These are phyloP conservation scores for Coffea eugenioides DNA, from an alignment of 257 asterid species.

Conservation along the genomic window DNA sequence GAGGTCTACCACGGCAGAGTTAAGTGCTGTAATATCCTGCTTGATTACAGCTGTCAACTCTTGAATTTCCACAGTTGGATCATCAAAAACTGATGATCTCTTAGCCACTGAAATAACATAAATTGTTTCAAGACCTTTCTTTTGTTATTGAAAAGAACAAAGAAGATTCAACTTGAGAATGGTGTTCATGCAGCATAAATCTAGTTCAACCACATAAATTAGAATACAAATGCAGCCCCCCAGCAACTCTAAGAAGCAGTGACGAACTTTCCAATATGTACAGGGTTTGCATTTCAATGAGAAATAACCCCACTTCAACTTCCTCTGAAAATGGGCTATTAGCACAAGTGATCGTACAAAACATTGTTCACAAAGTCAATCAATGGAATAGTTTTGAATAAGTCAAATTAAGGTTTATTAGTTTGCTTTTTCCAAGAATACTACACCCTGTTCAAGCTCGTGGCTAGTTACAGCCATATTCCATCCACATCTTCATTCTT, in stretches of 20 bases:
- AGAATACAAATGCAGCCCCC: background rate
- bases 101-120: slow-evolving; percentile 70
- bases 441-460: background rate
- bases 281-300: background rate
- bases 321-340: background rate
- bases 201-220: background rate
- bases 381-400: background rate
- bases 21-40: slow-evolving; percentile 92
- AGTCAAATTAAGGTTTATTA: background rate
- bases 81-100: slow-evolving; percentile 85
- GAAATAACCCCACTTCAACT: background rate
- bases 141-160: background rate
- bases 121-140: slow-evolving; percentile 1
- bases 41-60: slow-evolving; percentile 88
- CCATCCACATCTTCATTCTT: background rate
- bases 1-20: slow-evolving; percentile 86
- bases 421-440: background rate
- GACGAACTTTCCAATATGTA: background rate
- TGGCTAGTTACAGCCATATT: background rate
- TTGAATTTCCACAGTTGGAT: slow-evolving; percentile 92
- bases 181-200: background rate
- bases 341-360: background rate
- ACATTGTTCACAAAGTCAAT: background rate
- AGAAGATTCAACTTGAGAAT: background rate
- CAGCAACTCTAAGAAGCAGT: background rate